These are phyloP conservation scores for Acacia melanoxylon DNA, from an alignment of 306 rosid genomes.

Conservation along the genomic window DNA sequence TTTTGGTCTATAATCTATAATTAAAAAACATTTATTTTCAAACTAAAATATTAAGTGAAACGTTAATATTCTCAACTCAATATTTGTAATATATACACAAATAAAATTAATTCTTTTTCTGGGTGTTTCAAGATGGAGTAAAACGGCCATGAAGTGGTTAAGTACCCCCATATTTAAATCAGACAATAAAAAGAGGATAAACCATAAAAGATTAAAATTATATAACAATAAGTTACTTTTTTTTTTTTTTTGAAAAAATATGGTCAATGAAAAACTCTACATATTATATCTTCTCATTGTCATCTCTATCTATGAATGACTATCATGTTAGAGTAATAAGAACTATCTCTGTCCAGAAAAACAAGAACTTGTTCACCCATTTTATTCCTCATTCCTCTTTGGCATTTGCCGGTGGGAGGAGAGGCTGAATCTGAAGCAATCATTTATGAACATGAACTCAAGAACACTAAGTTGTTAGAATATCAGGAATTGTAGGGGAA, in stretches of 20 bases:
- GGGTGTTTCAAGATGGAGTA: background rate
- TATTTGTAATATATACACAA: background rate
- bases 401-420: background rate
- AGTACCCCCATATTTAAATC: background rate
- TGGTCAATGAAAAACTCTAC: background rate
- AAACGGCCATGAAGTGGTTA: background rate
- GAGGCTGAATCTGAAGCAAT: constrained; percentile 1
- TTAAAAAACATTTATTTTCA: background rate
- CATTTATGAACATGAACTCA: constrained; percentile 18
- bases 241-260: too few relatives aligned
- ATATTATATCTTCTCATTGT: background rate
- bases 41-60: background rate
- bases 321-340: background rate
- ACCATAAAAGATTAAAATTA: too few relatives aligned
- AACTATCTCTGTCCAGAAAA: constrained; percentile 18
- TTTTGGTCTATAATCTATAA: background rate
- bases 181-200: background rate
- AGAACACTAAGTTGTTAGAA: constrained; percentile 58
- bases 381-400: background rate
- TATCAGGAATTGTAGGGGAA: constrained; percentile 61
- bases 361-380: background rate
- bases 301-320: background rate
- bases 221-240: too few relatives aligned
- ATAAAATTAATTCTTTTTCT: background rate
- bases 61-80: background rate